Evolutionary conservation across 1,139 yeast species (phyloP), one percentile per base, ranked within the genome.

Genomic region (Debaryomyces psychrophilus): DNA sequence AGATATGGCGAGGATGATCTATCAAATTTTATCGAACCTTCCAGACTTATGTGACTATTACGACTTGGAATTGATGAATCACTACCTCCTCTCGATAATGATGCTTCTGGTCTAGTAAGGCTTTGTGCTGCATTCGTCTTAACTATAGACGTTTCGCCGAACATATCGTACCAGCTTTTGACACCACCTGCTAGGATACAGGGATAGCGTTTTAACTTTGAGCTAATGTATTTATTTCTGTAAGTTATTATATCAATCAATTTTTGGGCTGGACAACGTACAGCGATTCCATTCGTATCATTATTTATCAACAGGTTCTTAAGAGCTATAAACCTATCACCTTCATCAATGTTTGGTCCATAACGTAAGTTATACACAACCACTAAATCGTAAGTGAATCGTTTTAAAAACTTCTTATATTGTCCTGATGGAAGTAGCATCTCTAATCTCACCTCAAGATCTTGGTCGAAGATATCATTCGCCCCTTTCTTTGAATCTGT

Each of bases 331-430:
- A 67, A 60, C 31, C 81, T 60, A 45, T 66, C 63, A 8, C 51
- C 50, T n/a, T 56, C 54, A 23, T 52, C 46, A 8, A 58, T 53
- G 25, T 48, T 31, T 55, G 62, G 42, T 37, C 78, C 67, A 60
- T 59, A 60, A 37, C 62, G 57, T 35, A 67, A 61, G 45, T 88
- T 86, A 61, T 87, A 89, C 9, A 84, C 61, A 3, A 89, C 83
- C 2, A 90, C 69, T 38, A 79, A 67, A 44, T 83, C 87, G 59
- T 76, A 89, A 34, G 69, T 63, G 50, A 73, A 67, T 54, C 95
- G 70, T 8, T 69, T 64, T 31, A 70, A 67, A 55, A 89, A 87
- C 34, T 73, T 55, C 2, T 58, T 58, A 48, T 76, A 77, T 57
- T 87, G 90, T 3, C 65, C 64, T 8, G 72, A 71, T 1, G 89